These are phyloP conservation scores for Acorus calamus DNA, from an alignment of 106 monocot genomes.

Conservation along the genomic window DNA sequence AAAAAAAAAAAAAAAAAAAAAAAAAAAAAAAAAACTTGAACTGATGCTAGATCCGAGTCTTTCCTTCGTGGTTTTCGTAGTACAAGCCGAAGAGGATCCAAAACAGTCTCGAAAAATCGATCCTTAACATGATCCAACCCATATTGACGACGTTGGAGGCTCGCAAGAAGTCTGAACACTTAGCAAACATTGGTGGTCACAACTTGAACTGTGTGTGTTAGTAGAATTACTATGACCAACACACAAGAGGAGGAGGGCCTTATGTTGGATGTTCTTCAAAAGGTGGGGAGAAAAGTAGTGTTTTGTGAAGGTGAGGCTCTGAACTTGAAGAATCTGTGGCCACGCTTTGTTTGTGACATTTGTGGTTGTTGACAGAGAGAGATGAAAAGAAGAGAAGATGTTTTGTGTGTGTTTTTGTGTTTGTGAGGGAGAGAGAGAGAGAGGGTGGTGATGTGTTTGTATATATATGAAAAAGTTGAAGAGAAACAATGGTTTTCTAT, in stretches of 20 bases:
- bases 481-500: too few species aligned
- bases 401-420: too few species aligned
- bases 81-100: slow-evolving; percentile 87
- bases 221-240: too few species aligned
- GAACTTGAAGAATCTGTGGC: slow-evolving; percentile 80
- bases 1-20: too few species aligned
- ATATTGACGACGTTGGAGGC: slow-evolving; percentile 6
- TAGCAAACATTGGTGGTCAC: slow-evolving; percentile 31
- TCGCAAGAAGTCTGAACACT: slow-evolving; percentile 40
- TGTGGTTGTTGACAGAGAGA: not conserved
- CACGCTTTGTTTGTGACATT: slow-evolving; percentile 32
- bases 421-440: too few species aligned
- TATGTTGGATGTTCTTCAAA: too few species aligned
- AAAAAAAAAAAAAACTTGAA: too few species aligned
- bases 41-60: slow-evolving; percentile 60
- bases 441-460: too few species aligned
- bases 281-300: not conserved
- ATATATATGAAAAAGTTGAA: too few species aligned
- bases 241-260: too few species aligned
- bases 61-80: slow-evolving; percentile 80
- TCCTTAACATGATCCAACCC: slow-evolving; percentile 43
- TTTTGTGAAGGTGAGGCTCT: slow-evolving; percentile 11
- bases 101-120: slow-evolving; percentile 71
- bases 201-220: too few species aligned
- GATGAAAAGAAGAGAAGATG: too few species aligned